Conservation (phyloP, 371 early-diverging fungal genomes). For the Rhizopus sp. region DNA sequence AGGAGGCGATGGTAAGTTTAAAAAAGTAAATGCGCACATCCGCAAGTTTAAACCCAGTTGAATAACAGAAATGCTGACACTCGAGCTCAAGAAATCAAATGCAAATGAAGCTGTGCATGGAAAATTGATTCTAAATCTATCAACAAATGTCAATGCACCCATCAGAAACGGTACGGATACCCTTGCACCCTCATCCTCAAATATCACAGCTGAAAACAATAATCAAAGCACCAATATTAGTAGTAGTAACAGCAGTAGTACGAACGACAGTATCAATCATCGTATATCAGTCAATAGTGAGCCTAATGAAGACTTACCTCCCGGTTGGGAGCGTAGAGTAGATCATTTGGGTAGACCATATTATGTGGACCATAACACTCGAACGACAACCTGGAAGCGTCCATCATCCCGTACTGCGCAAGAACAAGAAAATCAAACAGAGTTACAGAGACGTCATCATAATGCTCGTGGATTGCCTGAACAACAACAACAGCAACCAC, state of each 20-base stretch:
- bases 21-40: not conserved
- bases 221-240: slow-evolving; percentile 12
- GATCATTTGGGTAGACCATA: slow-evolving; percentile 72
- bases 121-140: slow-evolving; percentile 73
- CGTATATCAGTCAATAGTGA: not conserved
- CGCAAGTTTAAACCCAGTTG: not conserved
- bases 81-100: slow-evolving; percentile 85
- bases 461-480: slow-evolving; percentile 84
- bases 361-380: slow-evolving; percentile 73
- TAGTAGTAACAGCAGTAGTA: slow-evolving; percentile 10
- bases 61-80: slow-evolving; percentile 78
- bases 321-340: slow-evolving; percentile 74
- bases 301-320: slow-evolving; percentile 18
- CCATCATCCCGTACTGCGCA: slow-evolving; percentile 56
- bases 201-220: slow-evolving; percentile 1
- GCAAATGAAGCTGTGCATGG: slow-evolving; percentile 85
- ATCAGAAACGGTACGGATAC: slow-evolving; percentile 49
- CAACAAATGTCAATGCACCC: slow-evolving; percentile 59
- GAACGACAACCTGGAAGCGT: slow-evolving; percentile 76
- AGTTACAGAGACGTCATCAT: slow-evolving; percentile 75
- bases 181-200: slow-evolving; percentile 31
- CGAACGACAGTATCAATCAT: not conserved
- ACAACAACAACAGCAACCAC: slow-evolving; percentile 1
- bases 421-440: slow-evolving; percentile 62
- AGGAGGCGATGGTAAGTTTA: slow-evolving; percentile 69